A percentile compares a stretch with the other conserved stretches of the same genome.
Conservation (phyloP, 371 early-diverging fungal genomes). For the Lichtheimia hyalospora region DNA sequence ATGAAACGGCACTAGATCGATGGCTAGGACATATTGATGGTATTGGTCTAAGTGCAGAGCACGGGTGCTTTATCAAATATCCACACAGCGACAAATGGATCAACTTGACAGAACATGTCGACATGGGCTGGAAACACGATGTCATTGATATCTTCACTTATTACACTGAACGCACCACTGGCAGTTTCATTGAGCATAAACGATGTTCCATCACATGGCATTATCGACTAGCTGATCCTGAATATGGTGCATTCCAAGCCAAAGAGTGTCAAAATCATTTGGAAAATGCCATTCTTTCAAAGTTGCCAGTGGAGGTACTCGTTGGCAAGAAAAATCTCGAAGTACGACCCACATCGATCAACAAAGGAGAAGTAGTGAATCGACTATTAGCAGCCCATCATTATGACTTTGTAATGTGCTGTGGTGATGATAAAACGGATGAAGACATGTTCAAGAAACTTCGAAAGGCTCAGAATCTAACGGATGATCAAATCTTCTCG, state of each 20-base stretch:
- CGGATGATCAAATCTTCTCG: constrained; percentile 54
- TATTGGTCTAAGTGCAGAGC: constrained; percentile 82
- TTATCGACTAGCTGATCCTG: constrained; percentile 87
- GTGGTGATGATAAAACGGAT: constrained; percentile 94
- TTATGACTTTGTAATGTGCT: constrained; percentile 88
- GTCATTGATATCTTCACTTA: constrained; percentile 86
- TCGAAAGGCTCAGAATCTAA: constrained; percentile 33
- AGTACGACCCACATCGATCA: constrained; percentile 78
- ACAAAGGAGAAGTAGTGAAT: constrained; percentile 94
- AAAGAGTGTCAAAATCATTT: constrained; percentile 93
- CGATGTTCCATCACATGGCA: constrained; percentile 88
- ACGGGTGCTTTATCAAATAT: constrained; percentile 67
- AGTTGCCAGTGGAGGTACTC: constrained; percentile 91
- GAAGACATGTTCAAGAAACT: constrained; percentile 85
- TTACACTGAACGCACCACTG: constrained; percentile 89
- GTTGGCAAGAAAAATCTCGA: constrained; percentile 97
- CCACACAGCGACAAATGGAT: constrained; percentile 68
- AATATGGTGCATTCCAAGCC: constrained; percentile 81
- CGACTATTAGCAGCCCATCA: constrained; percentile 58
- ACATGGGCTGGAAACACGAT: constrained; percentile 86
- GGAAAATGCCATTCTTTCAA: constrained; percentile 83
- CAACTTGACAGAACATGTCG: constrained; percentile 77
- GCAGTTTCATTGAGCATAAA: constrained; percentile 85
- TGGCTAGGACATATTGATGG: constrained; percentile 82
- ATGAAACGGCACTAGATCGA: constrained; percentile 76